Percentiles rank a stretch among this genome's conserved stretches.
These are phyloP conservation scores for Colletotrichum camelliae DNA, from an alignment of 2,329 filamentous ascomycete species.

Conservation along the genomic window DNA sequence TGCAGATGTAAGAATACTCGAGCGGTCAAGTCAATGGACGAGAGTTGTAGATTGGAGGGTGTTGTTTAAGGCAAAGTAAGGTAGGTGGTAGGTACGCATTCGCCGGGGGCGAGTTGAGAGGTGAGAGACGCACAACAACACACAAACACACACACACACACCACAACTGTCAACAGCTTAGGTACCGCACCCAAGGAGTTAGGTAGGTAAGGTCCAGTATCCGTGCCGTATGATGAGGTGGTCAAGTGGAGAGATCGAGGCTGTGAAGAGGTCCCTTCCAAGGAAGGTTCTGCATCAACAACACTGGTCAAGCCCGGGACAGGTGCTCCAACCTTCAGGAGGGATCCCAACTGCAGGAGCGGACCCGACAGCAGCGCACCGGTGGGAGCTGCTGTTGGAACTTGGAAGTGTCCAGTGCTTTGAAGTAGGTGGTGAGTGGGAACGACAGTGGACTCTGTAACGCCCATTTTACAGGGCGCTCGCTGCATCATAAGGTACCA, in stretches of 20 bases:
- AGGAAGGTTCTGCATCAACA: not conserved
- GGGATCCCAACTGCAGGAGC: not conserved
- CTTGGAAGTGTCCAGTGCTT: not conserved
- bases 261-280: not conserved
- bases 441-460: not conserved
- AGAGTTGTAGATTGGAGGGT: slow-evolving; percentile 1
- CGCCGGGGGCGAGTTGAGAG: not conserved
- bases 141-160: not conserved
- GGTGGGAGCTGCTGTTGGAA: not conserved
- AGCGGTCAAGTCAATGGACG: not conserved
- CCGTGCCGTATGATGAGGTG: not conserved
- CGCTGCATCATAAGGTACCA: not conserved
- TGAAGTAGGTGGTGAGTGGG: not conserved
- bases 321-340: not conserved
- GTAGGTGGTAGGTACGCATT: not conserved
- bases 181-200: not conserved
- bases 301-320: not conserved
- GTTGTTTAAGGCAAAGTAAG: not conserved
- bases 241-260: slow-evolving; percentile 15
- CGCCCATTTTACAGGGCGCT: not conserved
- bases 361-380: not conserved
- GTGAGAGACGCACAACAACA: not conserved
- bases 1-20: not conserved
- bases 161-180: not conserved
- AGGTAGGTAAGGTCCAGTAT: not conserved